These are phyloP conservation scores for Neofusicoccum kwambonambiense DNA, from an alignment of 2,329 filamentous ascomycete species.

Conservation along the genomic window DNA sequence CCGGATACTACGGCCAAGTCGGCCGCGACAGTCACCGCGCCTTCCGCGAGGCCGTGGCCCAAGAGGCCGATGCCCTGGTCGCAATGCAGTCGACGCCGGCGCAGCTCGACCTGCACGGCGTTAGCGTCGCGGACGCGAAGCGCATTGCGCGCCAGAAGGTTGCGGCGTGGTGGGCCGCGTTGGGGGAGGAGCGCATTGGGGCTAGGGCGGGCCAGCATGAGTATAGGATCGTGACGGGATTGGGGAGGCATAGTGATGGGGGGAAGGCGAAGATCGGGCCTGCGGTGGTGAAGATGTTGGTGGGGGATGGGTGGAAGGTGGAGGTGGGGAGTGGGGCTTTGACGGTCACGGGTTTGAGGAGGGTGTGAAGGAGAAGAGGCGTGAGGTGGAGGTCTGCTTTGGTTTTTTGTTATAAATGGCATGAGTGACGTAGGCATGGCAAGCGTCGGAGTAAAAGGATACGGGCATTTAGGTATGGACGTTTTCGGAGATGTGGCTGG, in stretches of 20 bases:
- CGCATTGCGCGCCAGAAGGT: constrained; percentile 70
- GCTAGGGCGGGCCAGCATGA: constrained; percentile 43
- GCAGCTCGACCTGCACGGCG: constrained; percentile 77
- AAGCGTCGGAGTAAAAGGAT: no score
- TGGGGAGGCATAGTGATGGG: constrained; percentile 74
- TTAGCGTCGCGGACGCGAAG: constrained; percentile 76
- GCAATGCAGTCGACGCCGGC: constrained; percentile 61
- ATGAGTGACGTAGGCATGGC: not conserved
- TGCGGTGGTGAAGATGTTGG: constrained; percentile 73
- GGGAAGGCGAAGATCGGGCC: constrained; percentile 75
- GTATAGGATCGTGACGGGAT: constrained; percentile 77
- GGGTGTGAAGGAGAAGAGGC: not conserved
- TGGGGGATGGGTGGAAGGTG: constrained; percentile 79
- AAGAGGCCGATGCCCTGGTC: constrained; percentile 69
- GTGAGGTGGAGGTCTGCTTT: not conserved
- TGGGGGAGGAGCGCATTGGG: constrained; percentile 64
- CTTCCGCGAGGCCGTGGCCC: constrained; percentile 60
- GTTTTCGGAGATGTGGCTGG: no score
- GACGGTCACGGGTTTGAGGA: constrained; percentile 61
- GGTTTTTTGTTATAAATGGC: not conserved
- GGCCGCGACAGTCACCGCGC: constrained; percentile 63
- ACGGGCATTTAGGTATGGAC: no score
- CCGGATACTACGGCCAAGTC: constrained; percentile 71
- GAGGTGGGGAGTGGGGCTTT: constrained; percentile 70
- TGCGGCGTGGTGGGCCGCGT: constrained; percentile 70